Base-by-base conservation (phyloP, 129 eudicot species). In the Chrysanthemum seticuspe region DNA sequence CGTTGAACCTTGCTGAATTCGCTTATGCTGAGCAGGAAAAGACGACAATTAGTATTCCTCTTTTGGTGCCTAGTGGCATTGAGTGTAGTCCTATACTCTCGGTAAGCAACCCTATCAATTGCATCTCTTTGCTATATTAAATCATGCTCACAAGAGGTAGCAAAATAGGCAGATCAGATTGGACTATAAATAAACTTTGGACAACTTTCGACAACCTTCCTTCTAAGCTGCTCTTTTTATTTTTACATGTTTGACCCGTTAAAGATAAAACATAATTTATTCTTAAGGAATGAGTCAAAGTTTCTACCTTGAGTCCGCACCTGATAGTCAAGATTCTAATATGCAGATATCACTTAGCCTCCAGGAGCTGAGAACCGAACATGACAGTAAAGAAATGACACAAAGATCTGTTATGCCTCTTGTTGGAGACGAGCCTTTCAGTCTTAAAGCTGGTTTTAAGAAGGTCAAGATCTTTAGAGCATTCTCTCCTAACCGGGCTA, bases 1-100 rank as follows among this genome's bases (percentile, higher is more conserved):
- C 84, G 0, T 70, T 85, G 81, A 87, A 90, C 76, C 87, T 90
- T 73, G 85, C 95, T 45, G 89, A 83, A 50, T 87, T 83, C 52
- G 81, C 71, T 59, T 81, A 80, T 21, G 7, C 73, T 53, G 91
- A 84, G 44, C 83, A 77, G 45, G 80, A 80, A 65, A 77, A 79
- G 36, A 69, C 73, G 13, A 83, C 78, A 11, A 75, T 90, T 25
- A 75, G 49, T 47, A 67, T 85, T 80, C 97, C 85, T 79, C 73
- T 90, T n/a, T 23, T 67, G 14, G 12, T 80, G 65, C 80, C 85
- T 16, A 44, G 27, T 65, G 57, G 68, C 70, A 59, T 51, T 13
- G 76, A 78, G 13, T 4, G 67, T 62, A 12, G 21, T 31, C 67
- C 67, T 62, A 4, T 86, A 49, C 89, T 91, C 72, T 58, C 68